Evolutionary conservation across 441 rosid species (phyloP).

Genomic region (Brassica balearica): DNA sequence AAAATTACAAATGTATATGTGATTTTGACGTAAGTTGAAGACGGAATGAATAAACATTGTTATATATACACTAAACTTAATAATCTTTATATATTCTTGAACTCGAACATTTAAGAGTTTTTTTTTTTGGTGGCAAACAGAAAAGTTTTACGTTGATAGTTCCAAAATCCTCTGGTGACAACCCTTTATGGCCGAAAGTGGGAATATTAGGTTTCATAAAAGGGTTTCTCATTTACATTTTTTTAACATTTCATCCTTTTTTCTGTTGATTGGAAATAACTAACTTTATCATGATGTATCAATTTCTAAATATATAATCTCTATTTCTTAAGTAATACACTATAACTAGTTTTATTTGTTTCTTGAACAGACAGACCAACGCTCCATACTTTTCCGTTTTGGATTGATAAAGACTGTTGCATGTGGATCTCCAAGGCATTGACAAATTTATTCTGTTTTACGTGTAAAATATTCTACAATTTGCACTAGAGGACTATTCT

Average conservation of each 20-base stretch:
- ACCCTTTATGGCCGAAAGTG: not conserved
- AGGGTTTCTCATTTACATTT: not conserved
- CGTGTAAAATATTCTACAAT: constrained; percentile 20
- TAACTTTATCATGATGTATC: not conserved
- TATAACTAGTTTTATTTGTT: constrained; percentile 29
- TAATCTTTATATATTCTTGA: not conserved
- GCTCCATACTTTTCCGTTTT: constrained; percentile 25
- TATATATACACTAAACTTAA: not conserved
- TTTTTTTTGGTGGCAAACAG: constrained; percentile 15
- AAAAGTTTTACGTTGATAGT: constrained; percentile 32
- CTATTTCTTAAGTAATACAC: not conserved
- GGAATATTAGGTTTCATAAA: not conserved
- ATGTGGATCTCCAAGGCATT: constrained; percentile 29
- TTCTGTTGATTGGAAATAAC: not conserved
- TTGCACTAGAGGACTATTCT: constrained; percentile 17
- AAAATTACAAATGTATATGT: not conserved
- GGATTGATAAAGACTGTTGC: constrained; percentile 30
- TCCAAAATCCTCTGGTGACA: constrained; percentile 21
- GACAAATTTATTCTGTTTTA: constrained; percentile 12
- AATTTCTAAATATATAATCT: not conserved
- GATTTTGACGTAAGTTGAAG: constrained; percentile 21
- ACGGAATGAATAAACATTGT: not conserved
- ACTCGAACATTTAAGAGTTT: not conserved
- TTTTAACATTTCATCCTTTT: not conserved
- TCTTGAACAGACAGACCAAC: constrained; percentile 32